A percentile compares a stretch with the other conserved stretches of the same genome.
phyloP scores from a whole-genome alignment of 176 grass and related monocot species.

The Alopecurus myosuroides region DNA sequence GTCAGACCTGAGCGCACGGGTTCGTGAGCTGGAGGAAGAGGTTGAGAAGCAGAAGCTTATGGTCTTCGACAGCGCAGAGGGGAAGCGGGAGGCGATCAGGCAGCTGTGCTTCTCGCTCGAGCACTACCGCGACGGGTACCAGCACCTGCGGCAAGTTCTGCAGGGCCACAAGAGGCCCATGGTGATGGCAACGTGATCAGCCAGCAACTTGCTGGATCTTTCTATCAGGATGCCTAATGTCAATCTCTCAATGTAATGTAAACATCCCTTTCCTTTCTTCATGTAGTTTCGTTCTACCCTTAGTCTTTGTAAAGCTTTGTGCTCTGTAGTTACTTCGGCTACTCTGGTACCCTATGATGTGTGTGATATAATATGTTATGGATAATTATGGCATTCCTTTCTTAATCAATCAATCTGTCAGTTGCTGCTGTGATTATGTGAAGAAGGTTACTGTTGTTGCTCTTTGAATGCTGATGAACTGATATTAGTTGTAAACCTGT shows the following conservation, averaged over 20 bases:
- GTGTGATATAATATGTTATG: conserved; percentile 25
- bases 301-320: neutral
- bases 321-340: neutral
- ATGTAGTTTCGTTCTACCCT: neutral
- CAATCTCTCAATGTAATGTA: conserved; percentile 10
- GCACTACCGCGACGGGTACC: conserved; percentile 82
- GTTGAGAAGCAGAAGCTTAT: conserved; percentile 59
- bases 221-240: neutral
- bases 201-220: neutral
- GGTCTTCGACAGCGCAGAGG: conserved; percentile 60
- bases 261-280: neutral
- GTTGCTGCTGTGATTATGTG: neutral
- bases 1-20: conserved; percentile 10
- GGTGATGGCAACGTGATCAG: conserved; percentile 41
- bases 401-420: neutral
- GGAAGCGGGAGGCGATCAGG: conserved; percentile 87
- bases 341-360: neutral
- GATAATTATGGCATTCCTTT: neutral
- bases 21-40: conserved; percentile 66
- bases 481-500: neutral
- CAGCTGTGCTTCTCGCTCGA: conserved; percentile 95
- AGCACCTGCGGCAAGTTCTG: conserved; percentile 62
- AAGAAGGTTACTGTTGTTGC: neutral
- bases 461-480: neutral
- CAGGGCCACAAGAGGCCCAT: conserved; percentile 61